Evolutionary conservation across 495 filamentous ascomycete species (phyloP), one percentile per base, ranked within the genome.

Genomic region (Penicillium chermesinum): DNA sequence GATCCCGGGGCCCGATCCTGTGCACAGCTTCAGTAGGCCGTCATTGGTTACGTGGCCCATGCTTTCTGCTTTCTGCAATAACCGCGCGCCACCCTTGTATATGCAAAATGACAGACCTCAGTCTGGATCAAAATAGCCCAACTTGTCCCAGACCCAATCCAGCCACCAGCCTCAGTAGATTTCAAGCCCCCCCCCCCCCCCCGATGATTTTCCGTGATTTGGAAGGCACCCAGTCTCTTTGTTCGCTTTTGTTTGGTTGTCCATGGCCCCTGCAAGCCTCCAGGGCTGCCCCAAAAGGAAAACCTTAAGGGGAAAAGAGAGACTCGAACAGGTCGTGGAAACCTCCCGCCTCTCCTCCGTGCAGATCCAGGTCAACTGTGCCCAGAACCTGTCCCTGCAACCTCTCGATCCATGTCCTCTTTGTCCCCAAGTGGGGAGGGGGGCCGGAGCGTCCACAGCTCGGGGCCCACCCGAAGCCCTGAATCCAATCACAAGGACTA

Each of bases 281-380:
- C n/a, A n/a, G n/a, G n/a, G n/a, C n/a, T n/a, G n/a, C n/a, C n/a
- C n/a, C n/a, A n/a, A n/a, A n/a, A n/a, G n/a, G n/a, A n/a, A n/a
- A n/a, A n/a, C n/a, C n/a, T n/a, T n/a, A n/a, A n/a, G n/a, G n/a
- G n/a, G n/a, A n/a, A n/a, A n/a, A n/a, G n/a, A n/a, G n/a, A n/a
- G n/a, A n/a, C n/a, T n/a, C n/a, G n/a, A n/a, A n/a, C n/a, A n/a
- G n/a, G n/a, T n/a, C n/a, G n/a, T n/a, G n/a, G n/a, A n/a, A n/a
- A n/a, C n/a, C n/a, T n/a, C n/a, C n/a, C n/a, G n/a, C n/a, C n/a
- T n/a, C n/a, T n/a, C n/a, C n/a, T 56, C 55, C 52, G 59, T 60
- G 59, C 56, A 62, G 59, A 62, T 62, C 56, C 47, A 48, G 59
- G 60, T 62, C 56, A 59, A 57, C 59, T 58, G 58, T 46, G 46